Evolutionary conservation across 2,329 filamentous ascomycete species (phyloP), one percentile per base, ranked within the genome.

Genomic region (Diplodia scrobiculata): DNA sequence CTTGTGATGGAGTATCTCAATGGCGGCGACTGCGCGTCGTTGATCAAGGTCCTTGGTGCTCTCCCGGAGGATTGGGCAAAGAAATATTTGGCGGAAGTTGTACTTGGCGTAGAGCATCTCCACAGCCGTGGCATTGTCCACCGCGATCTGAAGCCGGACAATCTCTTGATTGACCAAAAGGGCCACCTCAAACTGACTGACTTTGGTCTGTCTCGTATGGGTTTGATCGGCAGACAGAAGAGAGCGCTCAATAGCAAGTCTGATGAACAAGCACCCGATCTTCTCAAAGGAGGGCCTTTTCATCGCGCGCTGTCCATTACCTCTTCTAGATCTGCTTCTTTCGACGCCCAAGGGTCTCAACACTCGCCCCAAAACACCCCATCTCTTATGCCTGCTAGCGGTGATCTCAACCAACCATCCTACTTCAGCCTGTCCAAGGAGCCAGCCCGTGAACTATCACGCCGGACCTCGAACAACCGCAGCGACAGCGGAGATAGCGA

Each of bases 1-100:
- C 84, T 99, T 67, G 95, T 99, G 27, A 99, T 99, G 95, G 95
- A 99, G 75, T 99, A 99, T 78, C 84, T 99, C 67, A 99, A 98
- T 72, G 95, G 95, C 41, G 95, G 95, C 53, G 95, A 99, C 74
- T 99, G 94, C 75, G 95, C 96, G 58, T 97, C 95, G 5, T 83
- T 99, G 63, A 95, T 98, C 80, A 99, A 98, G 76, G 88, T 97
- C 29, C 84, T 99, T 0, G 93, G 93, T 34, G 92, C 91, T 2
- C 83, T 99, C 25, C 91, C 93, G 0, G 96, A 99, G 79, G 94
- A 98, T 71, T 99, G 96, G 96, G 92, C 91, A 3, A 96, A 96
- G 81, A 98, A 97, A 76, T 99, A 99, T 75, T 84, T 98, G 47
- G 95, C 91, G 2, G 95, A 99, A 79, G 94, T 99, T 52, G 89